Percentiles rank a stretch among this genome's conserved stretches.
These are phyloP conservation scores for Fragaria iinumae DNA, from an alignment of 306 rosid species.

Conservation along the genomic window DNA sequence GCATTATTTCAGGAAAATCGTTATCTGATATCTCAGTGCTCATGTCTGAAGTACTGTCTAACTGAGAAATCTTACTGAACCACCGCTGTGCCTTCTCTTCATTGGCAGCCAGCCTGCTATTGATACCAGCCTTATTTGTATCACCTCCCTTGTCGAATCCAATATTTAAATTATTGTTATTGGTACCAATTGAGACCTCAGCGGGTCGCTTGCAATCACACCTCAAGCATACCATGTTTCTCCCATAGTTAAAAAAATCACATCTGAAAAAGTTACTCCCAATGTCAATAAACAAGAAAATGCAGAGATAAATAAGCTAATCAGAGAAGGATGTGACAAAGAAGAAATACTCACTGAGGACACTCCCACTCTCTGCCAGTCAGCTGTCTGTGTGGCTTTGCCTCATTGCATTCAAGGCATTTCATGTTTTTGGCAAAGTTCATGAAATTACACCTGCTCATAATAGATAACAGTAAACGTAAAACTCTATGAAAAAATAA, in stretches of 20 bases:
- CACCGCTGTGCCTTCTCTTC: slow-evolving; percentile 93
- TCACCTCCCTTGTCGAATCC: slow-evolving; percentile 41
- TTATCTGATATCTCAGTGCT: slow-evolving; percentile 54
- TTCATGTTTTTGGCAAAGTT: slow-evolving; percentile 84
- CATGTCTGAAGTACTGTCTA: slow-evolving; percentile 60
- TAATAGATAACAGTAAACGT: slow-evolving; percentile 17
- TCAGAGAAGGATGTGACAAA: slow-evolving; percentile 1
- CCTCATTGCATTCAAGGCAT: slow-evolving; percentile 91
- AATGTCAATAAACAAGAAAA: slow-evolving; percentile 18
- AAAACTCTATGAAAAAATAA: background rate
- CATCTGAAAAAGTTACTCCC: slow-evolving; percentile 50
- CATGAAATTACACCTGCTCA: slow-evolving; percentile 94
- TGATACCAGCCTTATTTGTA: slow-evolving; percentile 37
- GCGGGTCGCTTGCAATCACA: slow-evolving; percentile 93
- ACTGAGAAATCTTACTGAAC: slow-evolving; percentile 90
- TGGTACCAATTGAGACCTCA: slow-evolving; percentile 38
- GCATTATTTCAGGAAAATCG: slow-evolving; percentile 97
- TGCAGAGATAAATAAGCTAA: background rate
- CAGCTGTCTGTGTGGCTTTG: slow-evolving; percentile 77
- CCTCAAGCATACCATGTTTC: slow-evolving; percentile 69
- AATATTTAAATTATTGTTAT: slow-evolving; percentile 27
- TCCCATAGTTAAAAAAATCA: slow-evolving; percentile 80
- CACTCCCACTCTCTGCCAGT: slow-evolving; percentile 98
- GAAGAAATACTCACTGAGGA: slow-evolving; percentile 75
- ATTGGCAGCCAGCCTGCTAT: slow-evolving; percentile 67